These are phyloP conservation scores for Sugiyamaella americana DNA, from an alignment of 805 yeast genomes.

Conservation along the genomic window DNA sequence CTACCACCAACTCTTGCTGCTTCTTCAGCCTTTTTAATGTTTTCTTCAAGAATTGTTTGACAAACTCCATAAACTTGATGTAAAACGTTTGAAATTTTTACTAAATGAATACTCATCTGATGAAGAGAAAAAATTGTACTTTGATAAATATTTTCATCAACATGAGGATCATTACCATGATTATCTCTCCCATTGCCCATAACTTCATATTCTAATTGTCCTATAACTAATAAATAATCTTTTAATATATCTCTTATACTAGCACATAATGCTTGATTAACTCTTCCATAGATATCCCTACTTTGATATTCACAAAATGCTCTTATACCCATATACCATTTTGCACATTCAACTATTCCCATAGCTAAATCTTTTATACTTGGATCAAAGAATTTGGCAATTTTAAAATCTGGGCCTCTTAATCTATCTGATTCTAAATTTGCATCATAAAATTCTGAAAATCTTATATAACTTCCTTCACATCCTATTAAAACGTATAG, in stretches of 20 bases:
- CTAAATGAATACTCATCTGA: conserved; percentile 48
- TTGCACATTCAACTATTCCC: conserved; percentile 56
- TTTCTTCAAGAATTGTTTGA: conserved; percentile 37
- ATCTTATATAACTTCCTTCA: conserved; percentile 75
- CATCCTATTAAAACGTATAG: conserved; percentile 51
- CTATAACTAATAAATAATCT: conserved; percentile 26
- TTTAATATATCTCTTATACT: conserved; percentile 45
- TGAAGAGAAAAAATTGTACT: conserved; percentile 64
- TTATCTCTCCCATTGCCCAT: too few relatives aligned
- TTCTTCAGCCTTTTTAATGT: conserved; percentile 33
- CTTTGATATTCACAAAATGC: conserved; percentile 59
- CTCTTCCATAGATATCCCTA: conserved; percentile 54
- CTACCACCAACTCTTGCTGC: conserved; percentile 21
- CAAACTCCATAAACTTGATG: conserved; percentile 54
- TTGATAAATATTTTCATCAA: background rate
- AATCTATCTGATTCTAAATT: conserved; percentile 37
- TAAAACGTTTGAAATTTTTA: conserved; percentile 37
- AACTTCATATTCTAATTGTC: conserved; percentile 49
- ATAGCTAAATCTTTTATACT: conserved; percentile 65
- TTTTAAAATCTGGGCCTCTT: conserved; percentile 68
- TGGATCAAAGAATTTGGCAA: conserved; percentile 66
- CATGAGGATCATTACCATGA: conserved; percentile 38
- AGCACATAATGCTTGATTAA: conserved; percentile 65
- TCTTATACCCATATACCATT: conserved; percentile 50
- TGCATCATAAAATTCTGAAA: conserved; percentile 55